Conservation (phyloP, 176 grass and related monocot species). For the Raddia distichophylla region DNA sequence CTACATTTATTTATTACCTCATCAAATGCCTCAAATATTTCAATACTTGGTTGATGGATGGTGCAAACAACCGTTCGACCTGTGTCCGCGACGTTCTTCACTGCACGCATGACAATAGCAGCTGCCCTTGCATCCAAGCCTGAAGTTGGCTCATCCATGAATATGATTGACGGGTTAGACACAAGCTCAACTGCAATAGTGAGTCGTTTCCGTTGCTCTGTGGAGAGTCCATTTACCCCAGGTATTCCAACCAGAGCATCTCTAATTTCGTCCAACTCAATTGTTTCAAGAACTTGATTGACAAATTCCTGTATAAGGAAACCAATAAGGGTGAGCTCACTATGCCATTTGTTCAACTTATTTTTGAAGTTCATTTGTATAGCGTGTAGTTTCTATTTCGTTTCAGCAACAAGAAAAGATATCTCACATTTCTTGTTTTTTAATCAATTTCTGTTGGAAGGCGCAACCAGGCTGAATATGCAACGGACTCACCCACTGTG, state of each 20-base stretch:
- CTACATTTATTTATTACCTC: slow-evolving; percentile 49
- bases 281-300: slow-evolving; percentile 75
- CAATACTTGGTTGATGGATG: slow-evolving; percentile 80
- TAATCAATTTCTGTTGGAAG: slow-evolving; percentile 60
- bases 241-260: slow-evolving; percentile 69
- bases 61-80: slow-evolving; percentile 80
- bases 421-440: slow-evolving; percentile 62
- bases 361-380: no score
- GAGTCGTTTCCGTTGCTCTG: slow-evolving; percentile 69
- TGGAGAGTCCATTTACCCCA: slow-evolving; percentile 63
- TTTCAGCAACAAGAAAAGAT: not conserved
- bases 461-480: slow-evolving; percentile 79
- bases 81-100: slow-evolving; percentile 73
- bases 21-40: slow-evolving; percentile 86
- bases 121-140: slow-evolving; percentile 69
- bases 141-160: slow-evolving; percentile 89
- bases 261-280: slow-evolving; percentile 73
- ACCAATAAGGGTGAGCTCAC: not conserved
- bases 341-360: not conserved
- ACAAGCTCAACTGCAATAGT: slow-evolving; percentile 80
- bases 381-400: no score
- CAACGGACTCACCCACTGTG: slow-evolving; percentile 68
- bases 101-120: slow-evolving; percentile 75
- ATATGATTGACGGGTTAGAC: slow-evolving; percentile 77
- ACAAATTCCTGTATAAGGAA: slow-evolving; percentile 60